These are phyloP conservation scores for Paramarasmius palmivorus DNA, from an alignment of 1,284 basidiomycete genomes.

Conservation along the genomic window DNA sequence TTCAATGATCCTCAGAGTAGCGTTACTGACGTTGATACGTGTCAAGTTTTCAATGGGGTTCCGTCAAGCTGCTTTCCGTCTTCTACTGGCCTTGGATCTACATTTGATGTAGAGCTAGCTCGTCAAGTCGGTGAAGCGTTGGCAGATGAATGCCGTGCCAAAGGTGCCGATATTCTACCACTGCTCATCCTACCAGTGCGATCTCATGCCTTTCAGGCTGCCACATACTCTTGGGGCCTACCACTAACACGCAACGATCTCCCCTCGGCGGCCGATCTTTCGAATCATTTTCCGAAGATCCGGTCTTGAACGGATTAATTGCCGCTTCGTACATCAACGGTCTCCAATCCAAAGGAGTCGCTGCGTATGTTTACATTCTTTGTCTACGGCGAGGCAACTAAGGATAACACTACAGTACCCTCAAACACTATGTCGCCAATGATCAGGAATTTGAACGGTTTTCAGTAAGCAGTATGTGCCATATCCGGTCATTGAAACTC, in stretches of 20 bases:
- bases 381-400: too few species aligned
- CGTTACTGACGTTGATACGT: not conserved
- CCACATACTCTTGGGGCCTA: slow-evolving; percentile 51
- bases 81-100: slow-evolving; percentile 48
- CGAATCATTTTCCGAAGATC: slow-evolving; percentile 54
- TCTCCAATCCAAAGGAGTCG: slow-evolving; percentile 50
- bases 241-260: slow-evolving; percentile 54
- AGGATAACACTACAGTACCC: too few species aligned
- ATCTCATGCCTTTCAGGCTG: slow-evolving; percentile 26
- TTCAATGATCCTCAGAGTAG: slow-evolving; percentile 8
- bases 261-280: slow-evolving; percentile 51
- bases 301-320: slow-evolving; percentile 38
- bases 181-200: not conserved
- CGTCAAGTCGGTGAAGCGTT: slow-evolving; percentile 42
- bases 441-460: slow-evolving; percentile 53
- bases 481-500: slow-evolving; percentile 11
- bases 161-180: slow-evolving; percentile 28
- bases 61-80: slow-evolving; percentile 49
- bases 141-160: slow-evolving; percentile 46
- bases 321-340: slow-evolving; percentile 56
- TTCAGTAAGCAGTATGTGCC: slow-evolving; percentile 47
- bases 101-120: slow-evolving; percentile 49
- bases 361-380: too few species aligned
- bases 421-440: slow-evolving; percentile 50
- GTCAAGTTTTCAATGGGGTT: slow-evolving; percentile 47